Evolutionary conservation across 305 asterid genomes (phyloP), one percentile per base, ranked within the genome.

Genomic region (Plantago lanceolata): DNA sequence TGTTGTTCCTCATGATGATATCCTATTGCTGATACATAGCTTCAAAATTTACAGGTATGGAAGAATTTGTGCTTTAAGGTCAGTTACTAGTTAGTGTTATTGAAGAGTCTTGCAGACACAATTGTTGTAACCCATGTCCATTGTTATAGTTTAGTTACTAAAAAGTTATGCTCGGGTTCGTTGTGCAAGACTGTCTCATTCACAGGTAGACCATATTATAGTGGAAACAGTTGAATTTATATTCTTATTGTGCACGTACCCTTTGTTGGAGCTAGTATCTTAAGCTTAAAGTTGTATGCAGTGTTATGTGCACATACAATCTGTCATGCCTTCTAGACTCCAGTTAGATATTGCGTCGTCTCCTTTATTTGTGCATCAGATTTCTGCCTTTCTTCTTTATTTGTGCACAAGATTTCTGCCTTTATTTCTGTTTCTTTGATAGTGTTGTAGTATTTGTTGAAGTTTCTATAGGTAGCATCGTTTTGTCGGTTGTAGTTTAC

Each of bases 1-100:
- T 9, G 68, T 16, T 56, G 45, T 67, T 68, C 76, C 61, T 37
- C 16, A 60, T 26, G 84, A 80, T 57, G 80, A 66, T 37, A 67
- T 74, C 31, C 76, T 71, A 76, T 79, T 45, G 76, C 73, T 21
- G 24, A 29, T 28, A 40, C 61, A 29, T 56, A 56, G 45, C 59
- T 54, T 26, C 5, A 26, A 24, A 5, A 1, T 16, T 26, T 31
- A 15, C 33, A 35, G 8, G 19, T 54, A 35, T 8, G 3, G 11
- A 15, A 56, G 45, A 40, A 15, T 40, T 24, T 17, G 58, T 21
- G 45, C 20, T 56, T 29, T 56, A 43, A 26, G 19, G 16, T 56
- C 33, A 16, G 61, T 29, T 40, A 40, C 44, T 37, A 37, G 9
- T 1, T 9, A 40, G 15, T 15, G 11, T 40, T 40, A 40, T 1